Conservation (phyloP, 306 rosid genomes). For the Canavalia gladiata region DNA sequence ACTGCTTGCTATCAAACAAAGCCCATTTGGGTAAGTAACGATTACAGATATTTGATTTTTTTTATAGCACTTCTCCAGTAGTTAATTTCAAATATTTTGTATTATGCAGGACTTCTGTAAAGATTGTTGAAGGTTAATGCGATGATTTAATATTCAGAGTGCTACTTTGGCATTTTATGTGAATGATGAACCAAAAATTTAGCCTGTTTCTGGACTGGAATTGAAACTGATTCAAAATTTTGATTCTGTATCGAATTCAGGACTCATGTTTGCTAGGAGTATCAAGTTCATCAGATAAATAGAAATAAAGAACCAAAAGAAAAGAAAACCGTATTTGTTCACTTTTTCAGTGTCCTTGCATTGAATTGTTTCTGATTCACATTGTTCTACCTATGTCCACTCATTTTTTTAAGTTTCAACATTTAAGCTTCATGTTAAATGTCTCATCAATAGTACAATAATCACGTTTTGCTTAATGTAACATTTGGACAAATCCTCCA, state of each 20-base stretch:
- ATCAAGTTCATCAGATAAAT: background rate
- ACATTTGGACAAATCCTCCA: constrained; percentile 11
- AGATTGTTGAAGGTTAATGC: constrained; percentile 83
- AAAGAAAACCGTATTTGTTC: constrained; percentile 7
- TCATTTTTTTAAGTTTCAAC: background rate
- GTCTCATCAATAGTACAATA: constrained; percentile 17
- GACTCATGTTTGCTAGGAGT: constrained; percentile 9
- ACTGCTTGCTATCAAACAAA: constrained; percentile 89
- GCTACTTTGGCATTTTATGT: constrained; percentile 10
- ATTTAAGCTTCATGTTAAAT: constrained; percentile 22
- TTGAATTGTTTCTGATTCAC: too few species aligned
- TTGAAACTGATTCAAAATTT: background rate
- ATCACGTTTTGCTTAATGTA: background rate
- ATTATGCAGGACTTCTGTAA: constrained; percentile 76
- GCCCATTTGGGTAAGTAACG: constrained; percentile 87
- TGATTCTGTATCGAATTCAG: background rate
- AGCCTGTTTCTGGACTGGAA: background rate
- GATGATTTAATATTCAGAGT: constrained; percentile 27
- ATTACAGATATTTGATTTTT: background rate
- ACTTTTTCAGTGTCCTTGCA: background rate
- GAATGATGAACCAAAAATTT: constrained; percentile 38
- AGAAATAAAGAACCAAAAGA: background rate
- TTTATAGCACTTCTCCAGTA: constrained; percentile 1
- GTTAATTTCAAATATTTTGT: constrained; percentile 47
- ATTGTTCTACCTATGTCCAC: too few species aligned